A percentile compares a stretch with the other conserved stretches of the same genome.
phyloP scores from a whole-genome alignment of 148 eudicot species.

The Silene uniflora region DNA sequence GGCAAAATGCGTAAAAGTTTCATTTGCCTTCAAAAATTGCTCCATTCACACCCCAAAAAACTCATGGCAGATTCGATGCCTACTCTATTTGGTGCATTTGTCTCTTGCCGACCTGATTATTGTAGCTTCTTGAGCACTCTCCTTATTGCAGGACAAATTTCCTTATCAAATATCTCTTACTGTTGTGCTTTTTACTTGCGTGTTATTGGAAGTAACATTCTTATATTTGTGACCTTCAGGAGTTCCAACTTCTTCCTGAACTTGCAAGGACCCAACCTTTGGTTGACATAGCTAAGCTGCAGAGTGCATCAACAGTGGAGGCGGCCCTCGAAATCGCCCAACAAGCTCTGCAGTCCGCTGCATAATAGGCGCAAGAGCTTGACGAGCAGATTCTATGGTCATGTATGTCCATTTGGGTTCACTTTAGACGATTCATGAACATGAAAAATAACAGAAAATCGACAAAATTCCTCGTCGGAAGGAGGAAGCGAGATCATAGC shows the following conservation, averaged over 20 bases:
- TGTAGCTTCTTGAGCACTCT: too few relatives aligned
- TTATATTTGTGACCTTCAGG: constrained; percentile 34
- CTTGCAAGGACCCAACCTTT: constrained; percentile 74
- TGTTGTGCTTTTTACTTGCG: not conserved
- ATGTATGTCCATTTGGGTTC: not conserved
- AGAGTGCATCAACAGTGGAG: constrained; percentile 82
- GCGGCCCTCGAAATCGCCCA: constrained; percentile 74
- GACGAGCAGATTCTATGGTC: not conserved
- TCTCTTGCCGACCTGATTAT: too few relatives aligned
- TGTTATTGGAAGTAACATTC: not conserved
- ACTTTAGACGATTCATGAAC: not conserved
- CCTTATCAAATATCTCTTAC: too few relatives aligned
- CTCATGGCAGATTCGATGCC: too few relatives aligned
- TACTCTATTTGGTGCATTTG: too few relatives aligned
- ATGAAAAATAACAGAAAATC: not conserved
- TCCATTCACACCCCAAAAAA: too few relatives aligned
- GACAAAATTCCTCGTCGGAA: not conserved
- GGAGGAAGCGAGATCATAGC: not conserved
- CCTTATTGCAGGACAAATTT: too few relatives aligned
- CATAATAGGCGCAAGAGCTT: constrained; percentile 10
- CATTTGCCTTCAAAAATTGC: too few relatives aligned
- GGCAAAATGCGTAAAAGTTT: too few relatives aligned
- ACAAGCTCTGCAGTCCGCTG: constrained; percentile 37
- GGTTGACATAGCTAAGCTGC: constrained; percentile 66
- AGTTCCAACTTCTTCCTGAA: constrained; percentile 87